Percentiles rank a stretch among this genome's conserved stretches.
Conservation (phyloP, 129 eudicot genomes). For the Apium graveolens region DNA sequence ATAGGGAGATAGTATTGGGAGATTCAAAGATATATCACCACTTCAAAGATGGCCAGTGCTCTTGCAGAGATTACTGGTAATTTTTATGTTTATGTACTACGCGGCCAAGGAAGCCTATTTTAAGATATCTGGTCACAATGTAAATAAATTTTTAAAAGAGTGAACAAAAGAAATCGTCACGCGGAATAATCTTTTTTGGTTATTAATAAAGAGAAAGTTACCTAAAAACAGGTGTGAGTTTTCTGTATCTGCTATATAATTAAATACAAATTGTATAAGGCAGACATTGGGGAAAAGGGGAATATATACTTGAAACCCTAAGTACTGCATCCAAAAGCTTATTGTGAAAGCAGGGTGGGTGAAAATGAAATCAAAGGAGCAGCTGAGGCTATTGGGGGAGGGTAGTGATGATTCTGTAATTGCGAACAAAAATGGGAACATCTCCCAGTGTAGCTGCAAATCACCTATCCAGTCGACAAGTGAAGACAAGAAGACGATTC, state of each 20-base stretch:
- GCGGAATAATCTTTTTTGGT: not conserved
- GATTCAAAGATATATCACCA: slow-evolving; percentile 79
- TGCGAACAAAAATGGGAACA: not conserved
- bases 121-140: not conserved
- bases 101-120: not conserved
- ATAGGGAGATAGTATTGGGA: slow-evolving; percentile 68
- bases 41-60: slow-evolving; percentile 53
- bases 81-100: not conserved
- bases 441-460: not conserved
- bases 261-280: not conserved
- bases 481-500: not conserved
- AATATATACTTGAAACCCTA: not conserved
- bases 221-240: not conserved
- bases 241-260: not conserved
- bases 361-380: not conserved
- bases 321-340: not conserved
- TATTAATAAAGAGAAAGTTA: not conserved
- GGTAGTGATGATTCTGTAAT: not conserved
- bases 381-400: not conserved
- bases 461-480: not conserved
- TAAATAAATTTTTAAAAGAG: not conserved
- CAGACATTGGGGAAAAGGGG: not conserved
- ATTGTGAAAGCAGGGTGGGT: not conserved
- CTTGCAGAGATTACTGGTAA: slow-evolving; percentile 80
- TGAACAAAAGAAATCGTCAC: not conserved